Evolutionary conservation across 106 monocot genomes (phyloP), one percentile per base, ranked within the genome.

Genomic region (Triglochin maritima): DNA sequence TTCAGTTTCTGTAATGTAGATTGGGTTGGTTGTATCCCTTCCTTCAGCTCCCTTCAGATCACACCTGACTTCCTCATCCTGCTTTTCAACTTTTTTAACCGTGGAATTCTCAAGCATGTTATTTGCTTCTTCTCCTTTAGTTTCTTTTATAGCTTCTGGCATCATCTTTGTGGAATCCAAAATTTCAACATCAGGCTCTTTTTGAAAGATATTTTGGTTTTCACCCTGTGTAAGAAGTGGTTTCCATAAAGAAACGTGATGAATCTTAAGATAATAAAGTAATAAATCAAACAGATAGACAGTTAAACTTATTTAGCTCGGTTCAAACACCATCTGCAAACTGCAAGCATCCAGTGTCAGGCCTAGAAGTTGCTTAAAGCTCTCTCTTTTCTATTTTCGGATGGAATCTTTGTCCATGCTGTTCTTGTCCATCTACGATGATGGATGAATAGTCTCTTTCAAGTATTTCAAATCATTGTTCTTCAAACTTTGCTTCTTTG

Each of bases 111-210:
- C 29, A 29, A 29, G 29, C 29, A 29, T 29, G 29, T 29, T 29
- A 29, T 45, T 62, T 62, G 62, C 11, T 29, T n/a, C 62, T 45
- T 12, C 49, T 7, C 16, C 15, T 64, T 14, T 5, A 15, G 15
- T 49, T 64, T 63, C 63, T 63, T 14, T n/a, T 14, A 13, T 49
- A 7, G 14, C 47, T 29, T 29, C 29, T 29, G 29, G 29, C 29
- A 29, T 29, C 6, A 64, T n/a, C 47, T 64, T 49, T 7, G 3
- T 64, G 11, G 6, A 49, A 49, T 64, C 13, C 47, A 64, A 8
- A 64, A 63, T 13, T 63, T 49, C 64, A 13, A 47, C n/a, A 49
- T 64, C 13, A 49, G n/a, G n/a, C 45, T 64, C 48, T 64, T 47
- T 4, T 7, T 7, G n/a, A 4, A 64, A 47, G 49, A 49, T 11